Conservation (phyloP, 1,284 basidiomycete genomes). For the Apiotrichum laibachii region DNA sequence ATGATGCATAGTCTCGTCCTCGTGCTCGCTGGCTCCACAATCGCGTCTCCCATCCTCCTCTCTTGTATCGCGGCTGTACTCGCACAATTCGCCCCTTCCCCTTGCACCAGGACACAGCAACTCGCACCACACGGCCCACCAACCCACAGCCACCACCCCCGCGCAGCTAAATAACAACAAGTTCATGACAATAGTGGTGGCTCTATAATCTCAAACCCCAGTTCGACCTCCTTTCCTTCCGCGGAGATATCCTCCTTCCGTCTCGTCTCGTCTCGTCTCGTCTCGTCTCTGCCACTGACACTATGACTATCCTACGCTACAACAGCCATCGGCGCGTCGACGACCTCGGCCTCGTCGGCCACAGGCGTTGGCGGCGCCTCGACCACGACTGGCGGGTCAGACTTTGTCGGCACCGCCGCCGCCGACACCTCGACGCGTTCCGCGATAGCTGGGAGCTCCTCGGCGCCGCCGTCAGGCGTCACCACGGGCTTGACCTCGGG, state of each 20-base stretch:
- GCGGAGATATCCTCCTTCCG: neutral
- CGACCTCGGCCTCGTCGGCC: neutral
- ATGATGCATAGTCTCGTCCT: too few species aligned
- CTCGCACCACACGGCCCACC: too few species aligned
- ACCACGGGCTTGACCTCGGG: neutral
- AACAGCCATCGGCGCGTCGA: neutral
- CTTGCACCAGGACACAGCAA: too few species aligned
- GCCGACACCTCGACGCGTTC: neutral
- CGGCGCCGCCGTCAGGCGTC: neutral
- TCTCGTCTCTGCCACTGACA: too few species aligned
- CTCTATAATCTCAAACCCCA: neutral
- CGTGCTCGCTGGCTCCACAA: too few species aligned
- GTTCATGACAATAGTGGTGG: conserved; percentile 1
- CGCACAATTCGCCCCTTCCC: too few species aligned
- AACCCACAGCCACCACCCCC: too few species aligned
- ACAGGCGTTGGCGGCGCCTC: neutral
- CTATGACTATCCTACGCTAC: neutral
- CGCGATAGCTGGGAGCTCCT: neutral
- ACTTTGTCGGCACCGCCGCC: neutral
- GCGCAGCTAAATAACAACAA: neutral
- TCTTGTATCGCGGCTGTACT: too few species aligned
- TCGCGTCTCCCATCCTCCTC: too few species aligned
- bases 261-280: neutral
- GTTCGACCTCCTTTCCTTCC: neutral
- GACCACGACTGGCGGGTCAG: neutral